phyloP scores from a whole-genome alignment of 1,284 basidiomycete genomes.

The Coniferiporia sulphurascens region DNA sequence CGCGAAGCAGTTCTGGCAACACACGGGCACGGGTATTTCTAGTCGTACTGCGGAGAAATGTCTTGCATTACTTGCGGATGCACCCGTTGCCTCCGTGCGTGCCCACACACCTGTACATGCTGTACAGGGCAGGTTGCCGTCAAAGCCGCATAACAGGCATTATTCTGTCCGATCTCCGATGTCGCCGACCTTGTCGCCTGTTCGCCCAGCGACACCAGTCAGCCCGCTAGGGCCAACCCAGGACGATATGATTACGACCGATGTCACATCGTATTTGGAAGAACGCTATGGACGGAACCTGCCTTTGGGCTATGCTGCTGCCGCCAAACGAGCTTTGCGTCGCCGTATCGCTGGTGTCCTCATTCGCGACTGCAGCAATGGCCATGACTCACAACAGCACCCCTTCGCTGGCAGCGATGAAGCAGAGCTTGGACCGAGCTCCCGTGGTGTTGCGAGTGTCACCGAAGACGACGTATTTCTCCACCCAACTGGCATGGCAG shows the following conservation, averaged over 20 bases:
- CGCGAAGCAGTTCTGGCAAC: constrained; percentile 96
- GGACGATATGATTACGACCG: constrained; percentile 11
- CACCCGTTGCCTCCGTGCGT: constrained; percentile 26
- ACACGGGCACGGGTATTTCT: constrained; percentile 87
- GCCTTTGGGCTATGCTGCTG: constrained; percentile 65
- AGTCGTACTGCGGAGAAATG: constrained; percentile 85
- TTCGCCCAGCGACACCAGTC: constrained; percentile 10
- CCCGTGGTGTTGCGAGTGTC: constrained; percentile 56
- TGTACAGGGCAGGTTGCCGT: constrained; percentile 27
- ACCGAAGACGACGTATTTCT: constrained; percentile 87
- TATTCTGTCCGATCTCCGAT: constrained; percentile 48
- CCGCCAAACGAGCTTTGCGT: constrained; percentile 83
- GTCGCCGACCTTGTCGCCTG: constrained; percentile 20
- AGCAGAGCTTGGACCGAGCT: constrained; percentile 49
- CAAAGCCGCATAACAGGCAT: constrained; percentile 53
- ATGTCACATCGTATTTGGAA: constrained; percentile 61
- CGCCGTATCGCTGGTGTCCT: constrained; percentile 88
- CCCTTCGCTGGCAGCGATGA: constrained; percentile 44
- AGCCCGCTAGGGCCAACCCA: constrained; percentile 17
- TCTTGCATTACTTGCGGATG: constrained; percentile 57
- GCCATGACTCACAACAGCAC: background rate
- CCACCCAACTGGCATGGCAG: constrained; percentile 86
- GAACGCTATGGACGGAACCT: constrained; percentile 96
- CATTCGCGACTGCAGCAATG: constrained; percentile 44
- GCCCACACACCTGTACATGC: constrained; percentile 26